Percentiles rank a stretch among this genome's conserved stretches.
Conservation (phyloP, 2,329 filamentous ascomycete species). For the Lachnellula suecica region DNA sequence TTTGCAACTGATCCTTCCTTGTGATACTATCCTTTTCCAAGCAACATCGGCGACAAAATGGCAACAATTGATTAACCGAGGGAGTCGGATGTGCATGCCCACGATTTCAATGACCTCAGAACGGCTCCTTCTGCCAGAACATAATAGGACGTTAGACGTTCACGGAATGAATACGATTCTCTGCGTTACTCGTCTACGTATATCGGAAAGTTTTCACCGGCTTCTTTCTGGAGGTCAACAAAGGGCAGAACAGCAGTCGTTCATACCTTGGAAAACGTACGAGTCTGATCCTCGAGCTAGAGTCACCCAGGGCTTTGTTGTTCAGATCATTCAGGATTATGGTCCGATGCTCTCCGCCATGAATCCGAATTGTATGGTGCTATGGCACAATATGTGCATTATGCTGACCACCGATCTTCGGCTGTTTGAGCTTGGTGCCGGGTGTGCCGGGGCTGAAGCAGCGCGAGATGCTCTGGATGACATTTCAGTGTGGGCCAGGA, state of each 20-base stretch:
- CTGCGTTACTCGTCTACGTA: constrained; percentile 39
- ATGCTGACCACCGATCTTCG: constrained; percentile 50
- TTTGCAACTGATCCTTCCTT: constrained; percentile 21
- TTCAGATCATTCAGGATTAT: constrained; percentile 39
- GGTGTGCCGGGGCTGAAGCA: constrained; percentile 45
- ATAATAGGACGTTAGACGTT: constrained; percentile 29
- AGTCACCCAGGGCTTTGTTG: constrained; percentile 35
- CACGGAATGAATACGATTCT: constrained; percentile 38
- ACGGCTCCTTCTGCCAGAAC: constrained; percentile 33
- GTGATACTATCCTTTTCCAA: constrained; percentile 20
- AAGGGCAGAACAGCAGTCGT: constrained; percentile 37
- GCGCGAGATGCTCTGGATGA: constrained; percentile 49
- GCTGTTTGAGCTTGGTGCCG: constrained; percentile 52
- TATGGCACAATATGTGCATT: constrained; percentile 54
- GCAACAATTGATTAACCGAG: constrained; percentile 15
- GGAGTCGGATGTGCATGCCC: constrained; percentile 28
- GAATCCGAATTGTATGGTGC: constrained; percentile 47
- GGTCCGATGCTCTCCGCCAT: constrained; percentile 41
- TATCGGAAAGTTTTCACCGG: constrained; percentile 42
- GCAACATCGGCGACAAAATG: constrained; percentile 20
- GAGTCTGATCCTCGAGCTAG: constrained; percentile 46
- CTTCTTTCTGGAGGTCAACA: constrained; percentile 34
- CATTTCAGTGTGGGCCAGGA: constrained; percentile 50
- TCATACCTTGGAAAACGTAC: constrained; percentile 45
- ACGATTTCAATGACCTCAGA: constrained; percentile 25